Conservation (phyloP, 208 protist species). For the Leishmania guyanensis region DNA sequence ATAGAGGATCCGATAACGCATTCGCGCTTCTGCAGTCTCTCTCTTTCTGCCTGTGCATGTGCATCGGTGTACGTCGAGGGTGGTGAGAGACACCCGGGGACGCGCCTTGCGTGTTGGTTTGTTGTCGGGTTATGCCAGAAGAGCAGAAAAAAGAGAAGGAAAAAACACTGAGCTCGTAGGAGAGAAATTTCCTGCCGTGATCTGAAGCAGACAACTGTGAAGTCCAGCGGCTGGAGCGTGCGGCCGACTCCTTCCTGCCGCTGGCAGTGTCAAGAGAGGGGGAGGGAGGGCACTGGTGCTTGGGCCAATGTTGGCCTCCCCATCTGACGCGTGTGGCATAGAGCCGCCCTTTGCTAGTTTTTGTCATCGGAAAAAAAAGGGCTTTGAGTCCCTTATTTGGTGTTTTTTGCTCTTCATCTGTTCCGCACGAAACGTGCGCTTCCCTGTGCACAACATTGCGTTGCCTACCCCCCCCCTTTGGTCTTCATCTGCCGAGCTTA, state of each 20-base stretch:
- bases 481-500: neutral
- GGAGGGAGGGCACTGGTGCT: neutral
- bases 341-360: neutral
- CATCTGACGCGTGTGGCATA: neutral
- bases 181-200: neutral
- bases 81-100: neutral
- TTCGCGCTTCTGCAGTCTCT: neutral
- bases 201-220: neutral
- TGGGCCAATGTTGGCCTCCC: neutral
- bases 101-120: neutral
- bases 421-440: neutral
- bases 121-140: neutral
- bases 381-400: neutral
- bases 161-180: neutral
- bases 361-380: neutral
- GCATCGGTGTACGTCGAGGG: neutral
- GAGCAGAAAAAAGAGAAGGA: neutral
- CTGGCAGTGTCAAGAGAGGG: neutral
- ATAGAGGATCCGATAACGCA: neutral
- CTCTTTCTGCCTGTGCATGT: neutral
- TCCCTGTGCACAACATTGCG: neutral
- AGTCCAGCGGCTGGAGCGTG: neutral
- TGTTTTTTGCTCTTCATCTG: neutral
- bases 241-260: neutral
- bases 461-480: neutral